Evolutionary conservation across 2,329 filamentous ascomycete genomes (phyloP), one percentile per base, ranked within the genome.

Genomic region (Fusarium chlamydosporum): DNA sequence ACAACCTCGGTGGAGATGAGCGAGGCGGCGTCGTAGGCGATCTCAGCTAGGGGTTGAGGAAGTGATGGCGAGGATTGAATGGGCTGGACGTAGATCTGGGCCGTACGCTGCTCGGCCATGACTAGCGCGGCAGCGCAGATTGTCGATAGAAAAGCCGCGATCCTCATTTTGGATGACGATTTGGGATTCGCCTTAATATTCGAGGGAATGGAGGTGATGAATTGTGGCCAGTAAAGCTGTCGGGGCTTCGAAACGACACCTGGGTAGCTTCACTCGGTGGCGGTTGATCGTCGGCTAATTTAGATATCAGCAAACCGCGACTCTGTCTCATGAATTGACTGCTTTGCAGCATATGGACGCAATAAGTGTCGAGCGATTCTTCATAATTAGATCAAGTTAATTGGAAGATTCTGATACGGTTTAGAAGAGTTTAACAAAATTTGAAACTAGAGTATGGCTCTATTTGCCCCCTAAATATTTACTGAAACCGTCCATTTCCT

Each of bases 61-160:
- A 75, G 61, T 34, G 77, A 61, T 42, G 76, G 66, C 23, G 76
- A 70, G 53, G 75, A 62, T 29, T 77, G 71, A 65, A 89, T 76
- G 53, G 85, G 82, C 65, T 89, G 85, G 70, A 88, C 79, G 80
- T 84, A 86, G 78, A 89, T 79, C 60, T 85, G 77, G 33, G 83
- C 83, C 33, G 81, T 85, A 62, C 81, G 82, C 41, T 81, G 79
- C 41, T 79, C 71, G 61, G 81, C 80, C 37, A 70, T 72, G 61
- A 79, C 80, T 42, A 82, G 70, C 35, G 80, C 74, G 16, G 81
- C 79, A 62, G 80, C 80, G 67, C 80, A 77, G n/a, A 87, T 75
- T 50, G 80, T 76, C 29, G 81, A 77, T 46, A 85, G 45, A 37
- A 85, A 46, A 15, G 79, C 74, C 18, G 78, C 64, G 65, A 79